phyloP scores from a whole-genome alignment of 306 rosid species.

The Inga leiocalycina region DNA sequence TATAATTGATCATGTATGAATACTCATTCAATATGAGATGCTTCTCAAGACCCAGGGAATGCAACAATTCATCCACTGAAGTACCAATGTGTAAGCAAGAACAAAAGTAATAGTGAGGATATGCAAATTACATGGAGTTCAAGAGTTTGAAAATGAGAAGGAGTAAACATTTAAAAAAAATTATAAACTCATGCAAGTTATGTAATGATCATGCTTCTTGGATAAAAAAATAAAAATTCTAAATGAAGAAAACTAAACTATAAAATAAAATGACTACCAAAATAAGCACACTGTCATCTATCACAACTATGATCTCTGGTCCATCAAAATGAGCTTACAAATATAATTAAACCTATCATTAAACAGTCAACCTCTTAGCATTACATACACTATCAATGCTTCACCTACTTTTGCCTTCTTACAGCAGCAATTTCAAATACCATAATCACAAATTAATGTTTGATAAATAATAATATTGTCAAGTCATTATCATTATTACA shows the following conservation, averaged over 20 bases:
- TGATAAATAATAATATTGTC: too few relatives aligned
- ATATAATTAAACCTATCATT: too few relatives aligned
- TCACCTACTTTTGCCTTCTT: neutral
- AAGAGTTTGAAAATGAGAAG: neutral
- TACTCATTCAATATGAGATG: conserved; percentile 50
- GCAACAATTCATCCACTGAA: conserved; percentile 82
- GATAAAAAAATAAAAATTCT: neutral
- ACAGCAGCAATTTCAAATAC: too few relatives aligned
- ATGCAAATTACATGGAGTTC: too few relatives aligned
- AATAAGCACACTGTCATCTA: too few relatives aligned
- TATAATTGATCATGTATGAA: too few relatives aligned
- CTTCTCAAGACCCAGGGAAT: conserved; percentile 89
- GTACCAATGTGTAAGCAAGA: conserved; percentile 64
- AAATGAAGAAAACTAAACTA: neutral
- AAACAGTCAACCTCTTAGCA: neutral
- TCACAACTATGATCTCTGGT: too few relatives aligned
- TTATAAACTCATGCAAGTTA: neutral
- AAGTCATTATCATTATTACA: neutral
- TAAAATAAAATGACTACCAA: too few relatives aligned
- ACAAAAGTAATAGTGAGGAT: too few relatives aligned
- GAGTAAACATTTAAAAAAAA: neutral
- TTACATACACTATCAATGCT: neutral
- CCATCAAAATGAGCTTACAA: too few relatives aligned
- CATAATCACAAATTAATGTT: neutral
- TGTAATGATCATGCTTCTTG: neutral